A percentile compares a stretch with the other conserved stretches of the same genome.
Evolutionary conservation across 148 eudicot genomes (phyloP).

Genomic region (Camellia granthamiana): DNA sequence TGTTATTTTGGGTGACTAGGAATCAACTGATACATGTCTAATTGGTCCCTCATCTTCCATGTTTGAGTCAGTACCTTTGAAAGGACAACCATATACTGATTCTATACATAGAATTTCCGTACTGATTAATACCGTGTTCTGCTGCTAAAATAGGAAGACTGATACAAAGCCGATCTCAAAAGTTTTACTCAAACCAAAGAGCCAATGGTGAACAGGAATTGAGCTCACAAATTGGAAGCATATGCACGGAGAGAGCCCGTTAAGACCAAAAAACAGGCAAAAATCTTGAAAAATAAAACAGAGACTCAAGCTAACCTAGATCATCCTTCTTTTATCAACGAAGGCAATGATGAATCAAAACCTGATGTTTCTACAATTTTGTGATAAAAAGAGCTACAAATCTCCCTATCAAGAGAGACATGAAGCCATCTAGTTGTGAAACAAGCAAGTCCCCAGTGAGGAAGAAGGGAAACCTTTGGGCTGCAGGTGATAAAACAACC

Average conservation of each 20-base stretch:
- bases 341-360: conserved; percentile 24
- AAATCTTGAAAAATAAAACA: conserved; percentile 44
- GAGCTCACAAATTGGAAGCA: conserved; percentile 16
- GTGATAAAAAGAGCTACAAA: conserved; percentile 22
- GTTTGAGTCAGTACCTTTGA: conserved; percentile 24
- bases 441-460: conserved; percentile 31
- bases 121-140: conserved; percentile 5
- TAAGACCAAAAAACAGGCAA: conserved; percentile 19
- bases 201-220: conserved; percentile 24
- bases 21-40: conserved; percentile 65
- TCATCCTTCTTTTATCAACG: not conserved
- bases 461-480: conserved; percentile 44
- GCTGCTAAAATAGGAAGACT: conserved; percentile 63
- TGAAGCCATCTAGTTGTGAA: conserved; percentile 28
- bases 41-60: conserved; percentile 60
- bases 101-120: too few relatives aligned
- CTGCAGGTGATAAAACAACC: conserved; percentile 56
- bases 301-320: conserved; percentile 14
- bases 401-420: conserved; percentile 45
- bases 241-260: conserved; percentile 18
- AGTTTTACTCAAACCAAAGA: conserved; percentile 64
- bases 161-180: conserved; percentile 61
- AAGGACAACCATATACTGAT: too few relatives aligned
- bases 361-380: conserved; percentile 16
- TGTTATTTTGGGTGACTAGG: conserved; percentile 71